Evolutionary conservation across 139 green algal species (phyloP).

Genomic region (Pleodorina starrii): DNA sequence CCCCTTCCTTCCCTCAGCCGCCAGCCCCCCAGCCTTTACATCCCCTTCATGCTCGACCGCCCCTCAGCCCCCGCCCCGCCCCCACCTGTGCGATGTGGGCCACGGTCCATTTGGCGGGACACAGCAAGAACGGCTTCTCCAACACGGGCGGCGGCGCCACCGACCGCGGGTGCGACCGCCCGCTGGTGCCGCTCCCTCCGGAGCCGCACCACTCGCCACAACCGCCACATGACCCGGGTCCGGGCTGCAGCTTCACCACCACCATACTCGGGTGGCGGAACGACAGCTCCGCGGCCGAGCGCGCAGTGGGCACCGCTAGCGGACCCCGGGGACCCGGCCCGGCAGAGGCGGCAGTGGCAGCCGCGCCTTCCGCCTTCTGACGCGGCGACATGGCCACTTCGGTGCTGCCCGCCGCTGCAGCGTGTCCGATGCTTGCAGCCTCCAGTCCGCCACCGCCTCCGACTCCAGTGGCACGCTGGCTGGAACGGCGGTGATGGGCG

Average conservation of each 20-base stretch:
- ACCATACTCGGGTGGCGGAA: constrained; percentile 23
- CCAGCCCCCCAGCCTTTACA: too few relatives aligned
- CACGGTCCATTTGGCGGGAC: background rate
- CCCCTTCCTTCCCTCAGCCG: too few relatives aligned
- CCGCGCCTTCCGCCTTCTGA: too few relatives aligned
- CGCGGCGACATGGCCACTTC: too few relatives aligned
- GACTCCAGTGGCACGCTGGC: too few relatives aligned
- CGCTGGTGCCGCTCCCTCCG: background rate
- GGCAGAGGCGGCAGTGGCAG: background rate
- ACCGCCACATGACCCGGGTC: background rate
- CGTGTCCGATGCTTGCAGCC: too few relatives aligned
- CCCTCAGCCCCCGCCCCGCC: background rate
- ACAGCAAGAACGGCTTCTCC: constrained; percentile 24
- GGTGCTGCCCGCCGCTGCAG: too few relatives aligned
- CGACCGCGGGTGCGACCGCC: background rate
- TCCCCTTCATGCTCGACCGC: background rate
- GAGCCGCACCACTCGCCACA: background rate
- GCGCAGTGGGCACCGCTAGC: background rate
- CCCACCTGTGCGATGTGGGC: constrained; percentile 34
- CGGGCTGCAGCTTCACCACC: constrained; percentile 12
- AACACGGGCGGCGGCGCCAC: background rate
- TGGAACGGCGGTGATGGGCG: too few relatives aligned
- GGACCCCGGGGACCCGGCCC: background rate
- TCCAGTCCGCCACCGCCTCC: too few relatives aligned
- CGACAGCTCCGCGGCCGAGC: background rate